Evolutionary conservation across 495 filamentous ascomycete genomes (phyloP).

Genomic region (Thozetella sp.): DNA sequence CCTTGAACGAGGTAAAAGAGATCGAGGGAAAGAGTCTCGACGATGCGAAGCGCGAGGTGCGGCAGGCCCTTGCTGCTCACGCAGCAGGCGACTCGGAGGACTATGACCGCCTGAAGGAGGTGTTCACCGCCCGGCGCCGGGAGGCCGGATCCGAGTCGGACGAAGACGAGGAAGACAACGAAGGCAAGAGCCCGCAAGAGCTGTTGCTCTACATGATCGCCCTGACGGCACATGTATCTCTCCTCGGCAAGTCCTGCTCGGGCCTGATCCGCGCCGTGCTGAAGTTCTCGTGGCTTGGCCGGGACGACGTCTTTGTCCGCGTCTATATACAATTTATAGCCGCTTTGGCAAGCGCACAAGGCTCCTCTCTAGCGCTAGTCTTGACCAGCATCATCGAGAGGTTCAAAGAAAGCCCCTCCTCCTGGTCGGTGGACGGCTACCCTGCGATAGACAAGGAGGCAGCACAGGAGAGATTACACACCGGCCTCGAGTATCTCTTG

Average conservation of each 20-base stretch:
- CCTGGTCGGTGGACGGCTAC: constrained; percentile 56
- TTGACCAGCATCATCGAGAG: constrained; percentile 80
- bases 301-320: constrained; percentile 78
- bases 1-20: constrained; percentile 65
- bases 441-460: constrained; percentile 56
- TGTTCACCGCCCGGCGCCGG: constrained; percentile 55
- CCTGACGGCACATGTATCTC: constrained; percentile 70
- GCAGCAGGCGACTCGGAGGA: constrained; percentile 66
- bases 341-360: constrained; percentile 78
- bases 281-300: constrained; percentile 78
- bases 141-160: constrained; percentile 25
- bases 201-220: constrained; percentile 77
- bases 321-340: constrained; percentile 81
- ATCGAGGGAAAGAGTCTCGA: constrained; percentile 42
- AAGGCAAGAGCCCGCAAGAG: constrained; percentile 40
- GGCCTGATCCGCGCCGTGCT: constrained; percentile 75
- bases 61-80: constrained; percentile 70
- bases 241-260: constrained; percentile 71
- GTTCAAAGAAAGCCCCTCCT: constrained; percentile 55
- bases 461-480: constrained; percentile 71
- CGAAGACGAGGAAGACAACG: constrained; percentile 37
- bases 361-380: constrained; percentile 52
- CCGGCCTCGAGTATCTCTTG: constrained; percentile 73
- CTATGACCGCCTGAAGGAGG: constrained; percentile 73
- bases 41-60: constrained; percentile 73